Conservation (phyloP, 352 stramenopile species). For the Phytophthora chlamydospora region DNA sequence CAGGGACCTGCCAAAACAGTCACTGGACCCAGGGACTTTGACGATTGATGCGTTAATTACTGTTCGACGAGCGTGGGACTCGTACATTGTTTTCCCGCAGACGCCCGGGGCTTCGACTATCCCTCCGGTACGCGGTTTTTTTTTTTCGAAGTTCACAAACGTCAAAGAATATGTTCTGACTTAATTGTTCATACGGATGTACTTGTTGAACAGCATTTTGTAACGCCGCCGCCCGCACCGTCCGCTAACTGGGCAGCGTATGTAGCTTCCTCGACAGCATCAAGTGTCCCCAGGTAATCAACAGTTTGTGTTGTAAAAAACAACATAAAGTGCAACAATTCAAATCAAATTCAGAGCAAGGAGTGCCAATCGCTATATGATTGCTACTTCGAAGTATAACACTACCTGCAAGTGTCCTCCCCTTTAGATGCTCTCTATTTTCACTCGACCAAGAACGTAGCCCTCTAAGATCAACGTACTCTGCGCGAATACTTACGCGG, state of each 20-base stretch:
- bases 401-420: constrained; percentile 1
- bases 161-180: not conserved
- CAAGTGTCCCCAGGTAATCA: not conserved
- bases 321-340: not conserved
- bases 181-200: constrained; percentile 7
- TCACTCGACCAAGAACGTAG: not conserved
- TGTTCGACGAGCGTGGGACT: constrained; percentile 45
- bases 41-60: constrained; percentile 41
- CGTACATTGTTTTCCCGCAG: constrained; percentile 31
- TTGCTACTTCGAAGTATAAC: constrained; percentile 12
- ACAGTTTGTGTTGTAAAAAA: not conserved
- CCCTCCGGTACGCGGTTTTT: constrained; percentile 35
- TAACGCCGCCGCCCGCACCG: constrained; percentile 37
- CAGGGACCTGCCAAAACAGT: not conserved
- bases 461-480: constrained; percentile 9
- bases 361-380: constrained; percentile 4
- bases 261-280: not conserved
- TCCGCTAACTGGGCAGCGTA: constrained; percentile 38
- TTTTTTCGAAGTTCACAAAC: not conserved
- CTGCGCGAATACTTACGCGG: constrained; percentile 29
- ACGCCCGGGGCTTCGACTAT: constrained; percentile 43
- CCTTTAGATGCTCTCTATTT: constrained; percentile 18
- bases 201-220: constrained; percentile 45
- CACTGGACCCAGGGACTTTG: constrained; percentile 32
- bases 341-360: constrained; percentile 10